Percentiles rank a stretch among this genome's conserved stretches.
These are phyloP conservation scores for Jamesozyma hellenica DNA, from an alignment of 805 yeast genomes.

Conservation along the genomic window DNA sequence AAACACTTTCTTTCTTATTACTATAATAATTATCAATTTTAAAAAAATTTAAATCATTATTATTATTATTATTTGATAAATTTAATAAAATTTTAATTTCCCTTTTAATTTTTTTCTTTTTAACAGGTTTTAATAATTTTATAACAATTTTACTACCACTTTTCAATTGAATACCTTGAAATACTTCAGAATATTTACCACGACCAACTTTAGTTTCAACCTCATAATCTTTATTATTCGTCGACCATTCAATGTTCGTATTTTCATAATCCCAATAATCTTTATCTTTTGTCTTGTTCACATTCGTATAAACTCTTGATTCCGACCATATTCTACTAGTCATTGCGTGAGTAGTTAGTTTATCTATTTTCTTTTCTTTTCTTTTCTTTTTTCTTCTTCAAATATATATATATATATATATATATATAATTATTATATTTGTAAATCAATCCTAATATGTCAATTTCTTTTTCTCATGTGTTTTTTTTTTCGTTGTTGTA, in stretches of 20 bases:
- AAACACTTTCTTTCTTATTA: constrained; percentile 21
- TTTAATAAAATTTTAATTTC: constrained; percentile 84
- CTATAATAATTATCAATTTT: constrained; percentile 22
- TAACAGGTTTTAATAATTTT: constrained; percentile 86
- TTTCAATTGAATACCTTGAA: constrained; percentile 66
- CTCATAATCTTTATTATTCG: constrained; percentile 51
- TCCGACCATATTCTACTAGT: constrained; percentile 34
- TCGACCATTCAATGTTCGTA: constrained; percentile 51
- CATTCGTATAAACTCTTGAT: constrained; percentile 65
- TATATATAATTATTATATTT: too few species aligned
- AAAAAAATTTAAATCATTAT: constrained; percentile 6
- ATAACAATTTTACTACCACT: constrained; percentile 63
- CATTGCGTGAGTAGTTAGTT: constrained; percentile 9
- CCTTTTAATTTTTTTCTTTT: constrained; percentile 80
- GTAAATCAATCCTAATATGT: too few species aligned
- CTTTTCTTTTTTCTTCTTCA: not conserved
- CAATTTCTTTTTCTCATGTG: too few species aligned
- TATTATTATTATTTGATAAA: constrained; percentile 36
- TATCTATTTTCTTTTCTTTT: not conserved
- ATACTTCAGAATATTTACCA: constrained; percentile 93
- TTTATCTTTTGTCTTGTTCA: constrained; percentile 53
- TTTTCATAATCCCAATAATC: constrained; percentile 85
- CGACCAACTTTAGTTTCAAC: constrained; percentile 78
- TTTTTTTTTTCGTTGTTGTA: too few species aligned
- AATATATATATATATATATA: too few species aligned